These are phyloP conservation scores for Lactarius psammicola DNA, from an alignment of 768 basidiomycete genomes.

Conservation along the genomic window DNA sequence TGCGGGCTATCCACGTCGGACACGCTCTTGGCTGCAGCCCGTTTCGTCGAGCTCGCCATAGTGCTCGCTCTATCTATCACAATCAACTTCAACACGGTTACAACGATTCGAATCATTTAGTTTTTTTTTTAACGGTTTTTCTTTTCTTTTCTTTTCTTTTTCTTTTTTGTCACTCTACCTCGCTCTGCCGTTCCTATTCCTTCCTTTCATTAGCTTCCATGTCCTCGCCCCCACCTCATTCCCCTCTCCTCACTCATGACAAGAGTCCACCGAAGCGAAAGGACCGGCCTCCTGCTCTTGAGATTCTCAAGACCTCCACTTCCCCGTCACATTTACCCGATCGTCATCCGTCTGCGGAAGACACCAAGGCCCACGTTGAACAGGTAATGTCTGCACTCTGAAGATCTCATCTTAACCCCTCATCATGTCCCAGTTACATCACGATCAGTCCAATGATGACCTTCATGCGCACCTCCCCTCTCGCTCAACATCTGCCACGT, in stretches of 20 bases:
- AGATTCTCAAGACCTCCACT: constrained; percentile 42
- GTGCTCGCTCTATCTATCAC: constrained; percentile 27
- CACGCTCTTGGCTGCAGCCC: constrained; percentile 24
- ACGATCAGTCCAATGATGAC: constrained; percentile 43
- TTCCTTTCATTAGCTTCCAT: constrained; percentile 42
- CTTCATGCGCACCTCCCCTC: constrained; percentile 43
- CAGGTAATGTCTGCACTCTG: constrained; percentile 19
- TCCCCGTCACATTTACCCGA: constrained; percentile 39
- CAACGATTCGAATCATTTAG: constrained; percentile 17
- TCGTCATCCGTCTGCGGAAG: constrained; percentile 32
- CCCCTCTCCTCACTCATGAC: constrained; percentile 35
- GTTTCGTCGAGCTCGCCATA: constrained; percentile 27
- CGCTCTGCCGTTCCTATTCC: constrained; percentile 37
- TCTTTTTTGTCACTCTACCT: constrained; percentile 31
- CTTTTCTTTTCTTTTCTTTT: constrained; percentile 26
- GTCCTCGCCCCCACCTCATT: constrained; percentile 38
- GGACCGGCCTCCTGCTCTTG: constrained; percentile 54
- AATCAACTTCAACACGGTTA: constrained; percentile 5
- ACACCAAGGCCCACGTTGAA: constrained; percentile 23
- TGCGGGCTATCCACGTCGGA: constrained; percentile 20
- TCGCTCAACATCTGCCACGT: constrained; percentile 72
- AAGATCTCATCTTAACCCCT: constrained; percentile 13
- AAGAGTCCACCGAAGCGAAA: constrained; percentile 43
- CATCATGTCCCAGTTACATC: constrained; percentile 42
- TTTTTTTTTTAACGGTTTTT: constrained; percentile 31